Evolutionary conservation across 2,329 filamentous ascomycete genomes (phyloP).

Genomic region (Ceratocystis alfenasii): DNA sequence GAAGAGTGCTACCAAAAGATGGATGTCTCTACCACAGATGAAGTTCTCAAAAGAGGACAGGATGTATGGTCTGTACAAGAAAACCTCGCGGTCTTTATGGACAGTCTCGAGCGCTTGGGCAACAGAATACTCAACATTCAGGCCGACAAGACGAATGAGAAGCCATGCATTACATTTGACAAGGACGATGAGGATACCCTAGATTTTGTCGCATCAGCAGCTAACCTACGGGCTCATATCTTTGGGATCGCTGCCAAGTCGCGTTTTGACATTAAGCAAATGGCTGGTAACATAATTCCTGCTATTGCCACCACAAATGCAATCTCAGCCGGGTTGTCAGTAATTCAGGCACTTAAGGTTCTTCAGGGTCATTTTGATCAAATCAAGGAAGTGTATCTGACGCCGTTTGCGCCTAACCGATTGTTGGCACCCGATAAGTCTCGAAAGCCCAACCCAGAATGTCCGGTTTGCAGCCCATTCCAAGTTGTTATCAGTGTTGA

Average conservation of each 20-base stretch:
- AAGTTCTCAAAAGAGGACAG: conserved; percentile 55
- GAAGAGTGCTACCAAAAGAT: conserved; percentile 45
- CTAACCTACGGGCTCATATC: conserved; percentile 78
- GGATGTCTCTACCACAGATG: conserved; percentile 34
- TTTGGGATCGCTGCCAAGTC: conserved; percentile 83
- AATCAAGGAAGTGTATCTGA: conserved; percentile 76
- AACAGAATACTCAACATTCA: conserved; percentile 57
- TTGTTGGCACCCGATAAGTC: conserved; percentile 47
- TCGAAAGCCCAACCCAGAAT: conserved; percentile 62
- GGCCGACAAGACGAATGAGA: conserved; percentile 37
- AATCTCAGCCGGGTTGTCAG: conserved; percentile 84
- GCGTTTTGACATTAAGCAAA: conserved; percentile 95
- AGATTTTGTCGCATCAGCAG: conserved; percentile 83
- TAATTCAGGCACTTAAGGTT: conserved; percentile 86
- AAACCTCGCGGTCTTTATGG: conserved; percentile 74
- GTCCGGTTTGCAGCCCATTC: conserved; percentile 68
- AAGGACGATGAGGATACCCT: conserved; percentile 94
- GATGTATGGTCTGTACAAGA: conserved; percentile 69
- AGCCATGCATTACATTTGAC: conserved; percentile 72
- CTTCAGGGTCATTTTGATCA: conserved; percentile 58
- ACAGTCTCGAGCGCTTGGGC: conserved; percentile 68
- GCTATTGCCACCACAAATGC: conserved; percentile 97
- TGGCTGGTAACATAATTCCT: conserved; percentile 98
- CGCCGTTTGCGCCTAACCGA: conserved; percentile 48
- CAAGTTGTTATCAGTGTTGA: conserved; percentile 58